Evolutionary conservation across 129 eudicot species (phyloP), one percentile per base, ranked within the genome.

Genomic region (Artemisia annua): DNA sequence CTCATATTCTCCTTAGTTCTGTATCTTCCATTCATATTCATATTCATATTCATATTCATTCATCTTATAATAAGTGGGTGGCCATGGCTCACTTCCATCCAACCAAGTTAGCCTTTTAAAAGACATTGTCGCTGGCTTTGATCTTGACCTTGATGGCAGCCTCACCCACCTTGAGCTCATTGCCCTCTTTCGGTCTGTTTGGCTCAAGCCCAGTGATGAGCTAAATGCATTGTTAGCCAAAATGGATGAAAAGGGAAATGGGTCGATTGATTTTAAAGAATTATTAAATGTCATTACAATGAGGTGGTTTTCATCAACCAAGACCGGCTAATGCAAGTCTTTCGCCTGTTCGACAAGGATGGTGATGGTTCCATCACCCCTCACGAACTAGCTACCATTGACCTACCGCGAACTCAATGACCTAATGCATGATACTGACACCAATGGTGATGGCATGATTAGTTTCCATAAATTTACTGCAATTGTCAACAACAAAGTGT

Each of bases 181-280:
- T n/a, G 89, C 89, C 80, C 83, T 81, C 20, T 71, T 85, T 70
- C 64, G 89, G 15, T 75, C 89, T 26, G 59, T 76, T 16, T 74
- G 94, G 54, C 80, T 85, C 63, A 85, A 75, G 64, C 86, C 85
- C 20, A 18, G 12, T 3, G 88, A 88, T 26, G 81, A 85, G 46
- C 32, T 85, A 53, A 70, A 85, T 15, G 32, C 52, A 26, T 53
- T 88, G 2, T 46, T 88, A 30, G 69, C 81, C n/a, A 81, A 72
- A 10, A 79, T 85, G 77, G 90, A 88, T 71, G 61, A 85, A 4
- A 85, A 85, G 35, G 90, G 88, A 55, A 88, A 85, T 51, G 90
- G 95, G 3, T 80, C 81, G 13, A 73, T 88, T 53, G 95, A 88
- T 28, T 87, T 87, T 35, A 46, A 69, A 69, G 63, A 73, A 61